Base-by-base conservation (phyloP, 2,329 filamentous ascomycete species). In the Tolypocladium tropicale region DNA sequence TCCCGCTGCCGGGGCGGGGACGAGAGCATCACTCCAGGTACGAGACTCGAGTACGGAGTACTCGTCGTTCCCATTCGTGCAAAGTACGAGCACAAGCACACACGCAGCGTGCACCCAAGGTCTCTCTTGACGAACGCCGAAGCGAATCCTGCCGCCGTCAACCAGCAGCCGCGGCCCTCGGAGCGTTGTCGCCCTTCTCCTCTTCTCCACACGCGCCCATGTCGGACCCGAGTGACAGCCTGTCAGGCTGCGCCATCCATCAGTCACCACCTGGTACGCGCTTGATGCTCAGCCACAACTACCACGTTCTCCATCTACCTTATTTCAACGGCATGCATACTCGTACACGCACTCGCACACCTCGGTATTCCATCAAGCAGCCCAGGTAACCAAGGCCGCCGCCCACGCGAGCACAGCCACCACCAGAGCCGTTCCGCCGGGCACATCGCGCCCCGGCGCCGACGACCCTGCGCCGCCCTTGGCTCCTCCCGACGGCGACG, bases 311-410 rank as follows among this genome's bases (percentile, higher is more conserved):
- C 49, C 12, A 14, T n/a, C 41, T 16, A 54, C 53, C 53, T 54
- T 54, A 49, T 49, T 54, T 54, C 53, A 54, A 54, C 53, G 21
- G 28, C 53, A 30, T 33, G 43, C 43, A 28, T 46, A 16, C 41
- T n/a, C n/a, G n/a, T n/a, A n/a, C n/a, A n/a, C n/a, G n/a, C n/a
- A n/a, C n/a, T n/a, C n/a, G n/a, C n/a, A n/a, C 21, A 6, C 2
- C 23, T 16, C 43, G 18, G 1, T 14, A 28, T 28, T 2, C 23
- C 43, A 43, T 43, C 21, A 28, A 23, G 16, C 41, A 43, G 21
- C 39, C 39, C 21, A 23, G 23, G 23, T 25, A 25, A 14, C 10
- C 41, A 21, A 28, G 41, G 41, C 41, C 16, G 41, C 23, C 2
- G 21, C 41, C 41, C 41, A 46, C 18, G 23, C 23, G 23, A 46